Evolutionary conservation across 2,329 filamentous ascomycete species (phyloP), one percentile per base, ranked within the genome.

Genomic region (Pseudopithomyces chartarum): DNA sequence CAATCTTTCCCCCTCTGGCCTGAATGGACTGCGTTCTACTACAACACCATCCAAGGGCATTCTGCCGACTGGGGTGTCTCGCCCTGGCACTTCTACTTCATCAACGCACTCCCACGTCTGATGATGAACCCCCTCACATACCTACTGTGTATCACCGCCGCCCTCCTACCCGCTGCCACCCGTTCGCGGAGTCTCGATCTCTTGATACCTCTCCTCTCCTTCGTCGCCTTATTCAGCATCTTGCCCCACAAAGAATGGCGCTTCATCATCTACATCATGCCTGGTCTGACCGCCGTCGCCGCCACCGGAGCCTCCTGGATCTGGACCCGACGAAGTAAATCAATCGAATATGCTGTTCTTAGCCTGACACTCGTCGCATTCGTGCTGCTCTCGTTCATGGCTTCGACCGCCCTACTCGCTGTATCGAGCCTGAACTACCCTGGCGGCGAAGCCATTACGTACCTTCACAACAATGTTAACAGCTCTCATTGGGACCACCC

Each of bases 241-340:
- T 90, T 97, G 59, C 93, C 94, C 0, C 95, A 99, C 79, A 99
- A 99, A 74, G 95, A 99, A 78, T 90, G 92, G 73, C 90, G 95
- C 17, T 99, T 99, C 80, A 88, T 99, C 65, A 87, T 98, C 67
- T 98, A 98, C 77, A 83, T 87, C 51, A 82, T 96, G 22, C 95
- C 95, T 0, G 83, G 89, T 0, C 79, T 98, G 29, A 97, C 93
- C 0, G 89, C 89, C 11, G 85, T 88, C 2, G 89, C 92, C 0
- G 88, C 91, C 2, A 82, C 91, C 4, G 88, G 87, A 19, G 91
- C 92, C 13, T 84, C 86, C 83, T 76, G 73, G 71, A 73, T 78
- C 44, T 90, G 86, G 78, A 82, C 80, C 0, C 87, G 89, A 39
- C 80, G 85, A n/a, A 69, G 79, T 5, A 93, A 92, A 71, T 85